Evolutionary conservation across 495 filamentous ascomycete genomes (phyloP).

Genomic region (Aspergillus avenaceus): DNA sequence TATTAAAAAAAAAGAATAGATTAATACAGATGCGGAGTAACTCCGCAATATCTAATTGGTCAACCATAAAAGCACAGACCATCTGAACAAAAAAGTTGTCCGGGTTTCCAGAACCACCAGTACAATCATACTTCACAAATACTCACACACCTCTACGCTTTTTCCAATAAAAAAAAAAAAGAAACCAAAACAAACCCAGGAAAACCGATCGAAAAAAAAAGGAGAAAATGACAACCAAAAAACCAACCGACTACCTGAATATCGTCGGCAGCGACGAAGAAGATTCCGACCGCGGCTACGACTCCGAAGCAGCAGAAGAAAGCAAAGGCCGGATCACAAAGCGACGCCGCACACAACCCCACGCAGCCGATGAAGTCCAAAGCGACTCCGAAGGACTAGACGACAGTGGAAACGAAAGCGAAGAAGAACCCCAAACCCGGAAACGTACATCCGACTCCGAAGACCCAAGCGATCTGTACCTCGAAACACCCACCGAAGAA

Average conservation of each 20-base stretch:
- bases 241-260: constrained; percentile 73
- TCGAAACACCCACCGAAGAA: constrained; percentile 14
- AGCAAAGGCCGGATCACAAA: constrained; percentile 63
- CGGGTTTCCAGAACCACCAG: neutral
- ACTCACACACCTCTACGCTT: neutral
- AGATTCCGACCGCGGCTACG: constrained; percentile 54
- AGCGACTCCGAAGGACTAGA: no score
- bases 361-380: constrained; percentile 1
- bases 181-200: neutral
- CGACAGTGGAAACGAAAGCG: constrained; percentile 16
- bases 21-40: no score
- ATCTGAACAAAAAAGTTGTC: constrained; percentile 18
- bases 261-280: constrained; percentile 63
- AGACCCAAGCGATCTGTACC: constrained; percentile 13
- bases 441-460: constrained; percentile 3
- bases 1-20: neutral
- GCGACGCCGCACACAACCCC: constrained; percentile 49
- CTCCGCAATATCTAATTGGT: constrained; percentile 13
- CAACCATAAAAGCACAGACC: constrained; percentile 11
- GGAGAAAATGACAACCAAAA: constrained; percentile 58
- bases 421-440: constrained; percentile 11
- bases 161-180: neutral
- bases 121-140: neutral
- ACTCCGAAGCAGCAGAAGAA: constrained; percentile 64
- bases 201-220: constrained; percentile 7